phyloP scores from a whole-genome alignment of 2,329 filamentous ascomycete species.

The Botryotinia calthae region DNA sequence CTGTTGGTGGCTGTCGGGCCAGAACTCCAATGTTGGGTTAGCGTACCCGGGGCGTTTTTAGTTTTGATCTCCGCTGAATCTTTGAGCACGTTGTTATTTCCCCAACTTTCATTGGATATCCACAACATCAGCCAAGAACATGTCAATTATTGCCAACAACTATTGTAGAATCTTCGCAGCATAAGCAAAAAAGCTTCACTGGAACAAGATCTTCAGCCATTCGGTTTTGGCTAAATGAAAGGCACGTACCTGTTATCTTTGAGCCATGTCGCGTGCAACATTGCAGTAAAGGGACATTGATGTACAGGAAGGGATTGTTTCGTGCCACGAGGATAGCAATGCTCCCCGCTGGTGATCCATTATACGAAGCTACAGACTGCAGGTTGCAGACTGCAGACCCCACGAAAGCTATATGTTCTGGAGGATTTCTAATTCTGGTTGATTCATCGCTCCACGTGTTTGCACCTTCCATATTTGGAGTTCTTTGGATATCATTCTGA shows the following conservation, averaged over 20 bases:
- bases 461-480: neutral
- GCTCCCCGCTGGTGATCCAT: neutral
- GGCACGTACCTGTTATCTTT: neutral
- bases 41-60: neutral
- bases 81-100: conserved; percentile 18
- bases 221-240: neutral
- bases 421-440: neutral
- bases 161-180: neutral
- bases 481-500: neutral
- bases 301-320: neutral
- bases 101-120: conserved; percentile 9
- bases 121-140: conserved; percentile 17
- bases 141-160: neutral
- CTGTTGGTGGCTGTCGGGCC: neutral
- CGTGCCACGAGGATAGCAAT: neutral
- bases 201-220: neutral
- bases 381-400: neutral
- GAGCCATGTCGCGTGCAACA: neutral
- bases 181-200: neutral
- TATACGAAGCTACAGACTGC: neutral
- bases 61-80: neutral
- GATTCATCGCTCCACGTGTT: conserved; percentile 2
- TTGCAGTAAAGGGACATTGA: conserved; percentile 5
- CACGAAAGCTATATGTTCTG: neutral
- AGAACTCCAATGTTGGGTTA: neutral